Evolutionary conservation across 2,329 filamentous ascomycete species (phyloP), one percentile per base, ranked within the genome.

Genomic region (Lachnellula willkommii): DNA sequence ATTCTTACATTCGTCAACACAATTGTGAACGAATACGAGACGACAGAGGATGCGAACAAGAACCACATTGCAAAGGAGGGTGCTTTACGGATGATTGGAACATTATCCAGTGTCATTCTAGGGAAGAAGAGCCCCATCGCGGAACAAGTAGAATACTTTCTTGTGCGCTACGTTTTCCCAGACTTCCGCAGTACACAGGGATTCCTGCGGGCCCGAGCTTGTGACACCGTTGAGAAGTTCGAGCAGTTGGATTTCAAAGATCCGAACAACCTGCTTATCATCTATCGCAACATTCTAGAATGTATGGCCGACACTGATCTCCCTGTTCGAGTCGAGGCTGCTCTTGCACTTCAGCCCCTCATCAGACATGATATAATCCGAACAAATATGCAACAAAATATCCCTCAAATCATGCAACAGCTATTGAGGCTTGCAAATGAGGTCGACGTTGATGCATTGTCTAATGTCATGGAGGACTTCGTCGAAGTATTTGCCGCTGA

Each of bases 401-500:
- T 99, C 63, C 92, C 94, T 15, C 95, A 95, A 68, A 97, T 99
- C 68, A 99, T 99, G 94, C 95, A 97, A 74, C 93, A 99, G 73
- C 81, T 99, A 14, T 80, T 99, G 53, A 97, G 97, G 76, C 78
- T 99, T 55, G 93, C 94, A 28, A 99, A 99, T 69, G 94, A 99
- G 74, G 94, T 95, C 56, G 94, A 99, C 69, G 93, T 99, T 48
- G 94, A 99, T 72, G 92, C 94, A 5, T 79, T 99, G 42, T 93
- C 94, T 22, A 97, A 97, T 68, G 94, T 99, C 40, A 99, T 99
- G 94, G 94, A 99, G 73, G 94, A 99, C 69, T 99, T 99, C 69
- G 94, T 99, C 47, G 94, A 99, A 72, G 92, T 97, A 2, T 99
- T 99, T 69, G 93, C 94, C n/a, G 82, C 90, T 2, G 94, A 99